Conservation (phyloP, 495 filamentous ascomycete genomes). For the Friedmanniomyces endolithicus region DNA sequence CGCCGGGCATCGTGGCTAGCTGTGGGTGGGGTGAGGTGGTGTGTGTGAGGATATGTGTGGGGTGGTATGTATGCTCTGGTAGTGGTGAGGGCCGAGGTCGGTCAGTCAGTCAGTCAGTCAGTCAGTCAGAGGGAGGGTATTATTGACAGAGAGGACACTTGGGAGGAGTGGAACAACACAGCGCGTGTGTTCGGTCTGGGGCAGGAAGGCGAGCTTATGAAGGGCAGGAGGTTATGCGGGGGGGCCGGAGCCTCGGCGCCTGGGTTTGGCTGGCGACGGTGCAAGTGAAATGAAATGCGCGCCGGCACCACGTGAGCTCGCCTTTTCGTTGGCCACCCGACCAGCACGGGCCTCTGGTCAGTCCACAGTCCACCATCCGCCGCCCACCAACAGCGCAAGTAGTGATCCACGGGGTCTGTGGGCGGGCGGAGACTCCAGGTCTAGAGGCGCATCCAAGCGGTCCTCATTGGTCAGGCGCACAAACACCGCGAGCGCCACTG, state of each 20-base stretch:
- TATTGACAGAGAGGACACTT: neutral
- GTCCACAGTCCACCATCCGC: neutral
- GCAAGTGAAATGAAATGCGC: neutral
- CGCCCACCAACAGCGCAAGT: no score
- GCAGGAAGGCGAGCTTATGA: neutral
- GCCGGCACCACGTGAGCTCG: neutral
- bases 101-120: neutral
- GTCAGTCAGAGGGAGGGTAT: neutral
- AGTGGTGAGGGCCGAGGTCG: neutral
- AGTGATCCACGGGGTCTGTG: neutral
- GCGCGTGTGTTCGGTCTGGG: neutral
- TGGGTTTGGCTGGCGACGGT: neutral
- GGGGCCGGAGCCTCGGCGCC: neutral
- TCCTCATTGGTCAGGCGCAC: neutral
- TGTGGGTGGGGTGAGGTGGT: neutral
- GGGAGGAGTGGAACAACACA: neutral
- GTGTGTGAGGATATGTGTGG: neutral
- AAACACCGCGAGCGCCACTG: neutral
- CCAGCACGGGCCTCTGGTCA: neutral
- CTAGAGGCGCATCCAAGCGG: neutral
- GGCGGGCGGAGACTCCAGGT: neutral
- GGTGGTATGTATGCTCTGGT: neutral
- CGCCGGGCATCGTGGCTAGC: slow-evolving; percentile 23
- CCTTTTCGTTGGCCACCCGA: neutral
- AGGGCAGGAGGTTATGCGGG: neutral